Evolutionary conservation across 352 stramenopile species (phyloP).

Genomic region (Globisporangium splendens): DNA sequence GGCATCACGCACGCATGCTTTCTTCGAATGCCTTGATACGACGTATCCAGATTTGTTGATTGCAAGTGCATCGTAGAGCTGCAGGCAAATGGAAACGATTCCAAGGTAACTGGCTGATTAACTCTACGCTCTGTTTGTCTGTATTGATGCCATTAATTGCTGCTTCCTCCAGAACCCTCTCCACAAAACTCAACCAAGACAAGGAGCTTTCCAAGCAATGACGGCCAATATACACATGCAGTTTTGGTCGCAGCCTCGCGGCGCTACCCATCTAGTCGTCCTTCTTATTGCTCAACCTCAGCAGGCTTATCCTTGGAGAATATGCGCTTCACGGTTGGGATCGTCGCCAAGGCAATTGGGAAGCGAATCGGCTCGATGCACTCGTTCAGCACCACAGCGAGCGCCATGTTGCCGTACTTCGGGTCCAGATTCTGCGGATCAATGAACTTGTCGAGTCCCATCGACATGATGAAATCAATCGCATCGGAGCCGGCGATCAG

Average conservation of each 20-base stretch:
- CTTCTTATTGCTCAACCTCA: constrained; percentile 12
- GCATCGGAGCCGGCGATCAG: constrained; percentile 69
- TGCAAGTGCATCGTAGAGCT: too few species aligned
- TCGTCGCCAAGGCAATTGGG: constrained; percentile 80
- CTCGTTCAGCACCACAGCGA: constrained; percentile 86
- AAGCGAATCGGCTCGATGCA: constrained; percentile 81
- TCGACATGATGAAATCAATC: constrained; percentile 80
- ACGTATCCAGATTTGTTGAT: too few species aligned
- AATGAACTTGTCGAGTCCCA: constrained; percentile 77
- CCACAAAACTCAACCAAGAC: not conserved
- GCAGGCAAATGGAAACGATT: too few species aligned
- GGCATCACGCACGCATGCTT: not conserved
- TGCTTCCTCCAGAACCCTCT: not conserved
- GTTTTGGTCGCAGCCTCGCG: too few species aligned
- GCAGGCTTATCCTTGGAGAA: constrained; percentile 45
- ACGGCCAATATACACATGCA: not conserved
- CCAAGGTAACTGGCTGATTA: too few species aligned
- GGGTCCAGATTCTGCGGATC: constrained; percentile 74
- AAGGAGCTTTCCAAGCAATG: not conserved
- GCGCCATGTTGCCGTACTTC: constrained; percentile 83
- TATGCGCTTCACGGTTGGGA: constrained; percentile 70
- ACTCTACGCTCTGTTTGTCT: not conserved
- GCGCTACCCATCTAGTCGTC: not conserved
- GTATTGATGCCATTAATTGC: not conserved
- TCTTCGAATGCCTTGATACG: too few species aligned